A percentile compares a stretch with the other conserved stretches of the same genome.
Conservation (phyloP, 1,139 yeast genomes). For the Lodderomyces beijingensis region DNA sequence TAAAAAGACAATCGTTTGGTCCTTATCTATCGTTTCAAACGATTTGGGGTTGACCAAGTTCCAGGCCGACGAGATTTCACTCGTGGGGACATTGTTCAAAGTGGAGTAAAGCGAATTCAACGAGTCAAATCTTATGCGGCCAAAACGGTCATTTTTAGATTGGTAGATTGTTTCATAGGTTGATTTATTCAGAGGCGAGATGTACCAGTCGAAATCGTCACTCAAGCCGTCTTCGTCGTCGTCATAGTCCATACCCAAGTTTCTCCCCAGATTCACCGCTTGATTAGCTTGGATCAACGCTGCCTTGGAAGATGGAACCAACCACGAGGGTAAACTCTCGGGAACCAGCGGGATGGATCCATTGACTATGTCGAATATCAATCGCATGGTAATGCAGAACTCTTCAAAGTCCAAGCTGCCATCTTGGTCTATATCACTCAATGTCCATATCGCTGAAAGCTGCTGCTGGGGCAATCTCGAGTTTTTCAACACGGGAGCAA, state of each 20-base stretch:
- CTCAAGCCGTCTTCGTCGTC: constrained; percentile 57
- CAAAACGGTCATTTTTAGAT: constrained; percentile 71
- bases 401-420: constrained; percentile 94
- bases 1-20: constrained; percentile 82
- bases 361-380: constrained; percentile 86
- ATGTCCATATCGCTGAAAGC: constrained; percentile 81
- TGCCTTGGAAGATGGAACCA: constrained; percentile 83
- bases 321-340: constrained; percentile 76
- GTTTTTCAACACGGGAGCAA: constrained; percentile 81
- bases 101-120: constrained; percentile 66
- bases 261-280: constrained; percentile 46
- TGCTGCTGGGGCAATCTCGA: constrained; percentile 75
- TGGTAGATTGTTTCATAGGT: constrained; percentile 78
- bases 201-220: constrained; percentile 91
- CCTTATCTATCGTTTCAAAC: constrained; percentile 84
- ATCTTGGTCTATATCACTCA: constrained; percentile 90
- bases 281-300: constrained; percentile 78
- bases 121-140: constrained; percentile 76
- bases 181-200: constrained; percentile 78
- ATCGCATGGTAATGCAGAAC: constrained; percentile 94
- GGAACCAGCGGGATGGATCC: constrained; percentile 67
- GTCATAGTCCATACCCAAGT: constrained; percentile 28
- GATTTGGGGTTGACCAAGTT: constrained; percentile 88
- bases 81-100: constrained; percentile 67
- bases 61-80: constrained; percentile 94